Evolutionary conservation across 306 rosid species (phyloP).

Genomic region (Glycyrrhiza uralensis): DNA sequence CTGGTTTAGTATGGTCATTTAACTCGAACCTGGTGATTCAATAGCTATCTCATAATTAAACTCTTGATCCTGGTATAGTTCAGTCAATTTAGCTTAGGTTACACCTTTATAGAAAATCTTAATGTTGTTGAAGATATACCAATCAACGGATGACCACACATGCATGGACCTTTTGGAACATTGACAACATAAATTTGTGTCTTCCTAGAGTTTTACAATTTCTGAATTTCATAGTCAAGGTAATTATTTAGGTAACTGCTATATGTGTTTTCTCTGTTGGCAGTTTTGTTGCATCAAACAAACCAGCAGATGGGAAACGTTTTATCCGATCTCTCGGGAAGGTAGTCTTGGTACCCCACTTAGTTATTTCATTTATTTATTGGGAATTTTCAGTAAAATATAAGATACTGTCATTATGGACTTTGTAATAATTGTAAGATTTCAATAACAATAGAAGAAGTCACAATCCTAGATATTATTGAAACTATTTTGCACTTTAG

Average conservation of each 20-base stretch:
- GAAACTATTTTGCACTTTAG: not conserved
- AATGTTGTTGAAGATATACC: not conserved
- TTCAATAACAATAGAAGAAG: not conserved
- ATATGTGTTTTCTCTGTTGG: constrained; percentile 17
- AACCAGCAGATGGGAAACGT: constrained; percentile 72
- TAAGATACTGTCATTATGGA: not conserved
- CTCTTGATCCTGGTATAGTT: not conserved
- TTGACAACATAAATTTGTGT: not conserved
- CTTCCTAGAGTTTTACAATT: not conserved
- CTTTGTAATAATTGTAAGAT: not conserved
- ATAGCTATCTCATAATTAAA: not conserved
- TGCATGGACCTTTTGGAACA: not conserved
- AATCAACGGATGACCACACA: not conserved
- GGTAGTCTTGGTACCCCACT: constrained; percentile 43
- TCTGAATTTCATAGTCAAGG: not conserved
- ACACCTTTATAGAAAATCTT: not conserved
- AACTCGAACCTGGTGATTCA: not conserved
- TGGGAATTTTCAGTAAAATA: not conserved
- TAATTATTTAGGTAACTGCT: not conserved
- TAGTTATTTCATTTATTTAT: not conserved
- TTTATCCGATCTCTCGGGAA: constrained; percentile 76
- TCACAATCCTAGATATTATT: not conserved
- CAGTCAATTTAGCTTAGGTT: not conserved
- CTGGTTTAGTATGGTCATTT: not conserved
- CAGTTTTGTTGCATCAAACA: constrained; percentile 80